These are phyloP conservation scores for Saturnispora halmiae DNA, from an alignment of 805 yeast species.

Conservation along the genomic window DNA sequence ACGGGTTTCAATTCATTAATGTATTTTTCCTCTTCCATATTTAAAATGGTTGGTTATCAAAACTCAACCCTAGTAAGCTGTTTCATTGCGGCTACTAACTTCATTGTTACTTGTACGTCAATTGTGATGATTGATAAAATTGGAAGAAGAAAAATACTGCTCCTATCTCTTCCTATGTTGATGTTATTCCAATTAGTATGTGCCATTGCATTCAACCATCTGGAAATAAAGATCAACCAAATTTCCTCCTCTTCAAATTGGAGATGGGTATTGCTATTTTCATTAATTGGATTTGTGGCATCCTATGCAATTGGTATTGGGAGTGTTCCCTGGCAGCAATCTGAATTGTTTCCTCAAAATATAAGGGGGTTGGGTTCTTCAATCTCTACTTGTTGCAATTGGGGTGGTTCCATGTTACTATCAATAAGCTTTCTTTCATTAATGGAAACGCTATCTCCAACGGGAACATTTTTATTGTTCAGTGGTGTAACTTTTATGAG, in stretches of 20 bases:
- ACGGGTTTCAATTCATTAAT: slow-evolving; percentile 93
- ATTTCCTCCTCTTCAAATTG: slow-evolving; percentile 53
- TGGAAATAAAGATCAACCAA: slow-evolving; percentile 44
- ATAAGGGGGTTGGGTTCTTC: slow-evolving; percentile 91
- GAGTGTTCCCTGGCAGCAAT: slow-evolving; percentile 97
- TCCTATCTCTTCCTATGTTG: slow-evolving; percentile 80
- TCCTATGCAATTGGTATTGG: slow-evolving; percentile 92
- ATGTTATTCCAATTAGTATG: slow-evolving; percentile 62
- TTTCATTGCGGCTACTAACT: slow-evolving; percentile 90
- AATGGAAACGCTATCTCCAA: slow-evolving; percentile 86
- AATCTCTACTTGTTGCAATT: slow-evolving; percentile 83
- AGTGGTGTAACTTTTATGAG: slow-evolving; percentile 74
- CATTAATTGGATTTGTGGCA: slow-evolving; percentile 82
- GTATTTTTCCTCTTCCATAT: slow-evolving; percentile 91
- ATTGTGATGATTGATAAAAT: slow-evolving; percentile 77
- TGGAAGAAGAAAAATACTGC: slow-evolving; percentile 77
- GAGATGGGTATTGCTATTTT: slow-evolving; percentile 79
- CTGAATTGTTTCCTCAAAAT: slow-evolving; percentile 86
- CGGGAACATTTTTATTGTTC: slow-evolving; percentile 87
- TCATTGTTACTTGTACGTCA: slow-evolving; percentile 76
- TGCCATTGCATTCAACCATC: slow-evolving; percentile 63
- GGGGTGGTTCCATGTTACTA: slow-evolving; percentile 90
- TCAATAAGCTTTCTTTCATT: slow-evolving; percentile 89
- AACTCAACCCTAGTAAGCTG: slow-evolving; percentile 93
- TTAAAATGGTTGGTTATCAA: slow-evolving; percentile 79